A percentile compares a stretch with the other conserved stretches of the same genome.
phyloP scores from a whole-genome alignment of 2,329 filamentous ascomycete species.

The Helicocarpus griseus region DNA sequence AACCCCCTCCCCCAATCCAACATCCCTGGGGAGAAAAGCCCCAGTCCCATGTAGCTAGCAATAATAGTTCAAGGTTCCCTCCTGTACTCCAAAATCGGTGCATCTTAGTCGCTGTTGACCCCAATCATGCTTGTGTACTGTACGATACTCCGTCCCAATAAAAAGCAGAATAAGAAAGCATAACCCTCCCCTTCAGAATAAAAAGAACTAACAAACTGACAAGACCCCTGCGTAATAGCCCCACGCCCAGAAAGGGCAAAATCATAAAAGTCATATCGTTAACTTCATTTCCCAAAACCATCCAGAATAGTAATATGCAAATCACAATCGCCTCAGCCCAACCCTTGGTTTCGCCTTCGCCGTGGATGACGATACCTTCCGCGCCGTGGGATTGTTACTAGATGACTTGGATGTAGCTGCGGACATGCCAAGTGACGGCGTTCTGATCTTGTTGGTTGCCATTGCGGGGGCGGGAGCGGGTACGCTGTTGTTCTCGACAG shows the following conservation, averaged over 20 bases:
- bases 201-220: no score
- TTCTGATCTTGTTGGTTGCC: neutral
- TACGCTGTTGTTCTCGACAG: neutral
- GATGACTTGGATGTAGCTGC: neutral
- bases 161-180: no score
- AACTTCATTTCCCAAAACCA: neutral
- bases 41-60: no score
- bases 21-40: no score
- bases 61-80: no score
- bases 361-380: conserved; percentile 17
- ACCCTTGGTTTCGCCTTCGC: conserved; percentile 26
- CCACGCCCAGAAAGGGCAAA: neutral
- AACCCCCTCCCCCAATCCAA: no score
- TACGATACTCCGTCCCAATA: no score
- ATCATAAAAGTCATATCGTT: neutral
- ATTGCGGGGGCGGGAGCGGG: neutral
- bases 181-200: no score
- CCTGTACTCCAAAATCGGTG: no score
- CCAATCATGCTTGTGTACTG: no score
- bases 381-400: conserved; percentile 6
- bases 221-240: no score
- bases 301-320: neutral
- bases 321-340: conserved; percentile 25
- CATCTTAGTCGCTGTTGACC: no score
- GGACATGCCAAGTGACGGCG: neutral